Percentiles rank a stretch among this genome's conserved stretches.
These are phyloP conservation scores for Aspergillus sp. DNA, from an alignment of 2,329 filamentous ascomycete species.

Conservation along the genomic window DNA sequence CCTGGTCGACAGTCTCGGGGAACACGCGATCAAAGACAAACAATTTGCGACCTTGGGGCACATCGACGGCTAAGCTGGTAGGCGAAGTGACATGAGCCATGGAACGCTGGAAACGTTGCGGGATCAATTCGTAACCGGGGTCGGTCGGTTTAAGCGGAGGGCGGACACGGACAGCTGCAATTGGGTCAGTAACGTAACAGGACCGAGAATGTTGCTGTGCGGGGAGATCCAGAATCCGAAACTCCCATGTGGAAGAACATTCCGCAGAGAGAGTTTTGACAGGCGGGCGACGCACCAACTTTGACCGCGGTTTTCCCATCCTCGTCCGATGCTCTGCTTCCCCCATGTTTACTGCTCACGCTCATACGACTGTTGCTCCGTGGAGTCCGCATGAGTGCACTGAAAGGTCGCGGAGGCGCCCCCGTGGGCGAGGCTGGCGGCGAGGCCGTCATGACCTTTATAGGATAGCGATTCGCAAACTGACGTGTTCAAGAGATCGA, in stretches of 20 bases:
- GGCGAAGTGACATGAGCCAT: slow-evolving; percentile 88
- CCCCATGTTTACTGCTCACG: slow-evolving; percentile 72
- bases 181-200: slow-evolving; percentile 21
- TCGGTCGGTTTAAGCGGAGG: slow-evolving; percentile 82
- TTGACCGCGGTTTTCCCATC: slow-evolving; percentile 89
- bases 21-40: slow-evolving; percentile 98
- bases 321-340: slow-evolving; percentile 86
- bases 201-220: slow-evolving; percentile 9
- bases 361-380: slow-evolving; percentile 86
- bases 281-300: slow-evolving; percentile 75
- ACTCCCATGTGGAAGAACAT: background rate
- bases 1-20: slow-evolving; percentile 77
- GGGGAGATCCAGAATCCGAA: slow-evolving; percentile 1
- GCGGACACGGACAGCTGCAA: slow-evolving; percentile 84
- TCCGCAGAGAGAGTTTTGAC: background rate
- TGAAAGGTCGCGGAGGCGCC: slow-evolving; percentile 71
- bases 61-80: slow-evolving; percentile 85
- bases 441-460: slow-evolving; percentile 65
- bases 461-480: slow-evolving; percentile 11
- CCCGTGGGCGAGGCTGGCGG: slow-evolving; percentile 69
- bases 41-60: slow-evolving; percentile 87
- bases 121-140: slow-evolving; percentile 92
- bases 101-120: slow-evolving; percentile 89
- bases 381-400: slow-evolving; percentile 76
- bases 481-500: slow-evolving; percentile 18